Base-by-base conservation (phyloP, 2,329 filamentous ascomycete genomes). In the Fonsecaea multimorphosa region DNA sequence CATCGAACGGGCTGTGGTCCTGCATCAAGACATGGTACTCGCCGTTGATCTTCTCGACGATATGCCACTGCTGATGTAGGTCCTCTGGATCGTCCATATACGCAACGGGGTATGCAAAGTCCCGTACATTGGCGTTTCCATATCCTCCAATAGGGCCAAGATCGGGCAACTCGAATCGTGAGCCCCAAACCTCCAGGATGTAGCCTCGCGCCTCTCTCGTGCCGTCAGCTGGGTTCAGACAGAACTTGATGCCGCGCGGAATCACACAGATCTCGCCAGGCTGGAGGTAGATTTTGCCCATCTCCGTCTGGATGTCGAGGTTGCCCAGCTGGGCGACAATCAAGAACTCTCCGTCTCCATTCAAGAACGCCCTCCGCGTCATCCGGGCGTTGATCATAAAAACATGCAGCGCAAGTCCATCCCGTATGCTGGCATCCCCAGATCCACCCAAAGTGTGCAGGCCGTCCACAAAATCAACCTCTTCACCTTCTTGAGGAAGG, bases 201-300 rank as follows among this genome's bases (percentile, higher is more conserved):
- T 89, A 90, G 11, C 89, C 89, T 58, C 87, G 82, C 0, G 59
- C 49, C 1, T 38, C 53, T 34, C 84, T 85, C 0, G 85, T 85
- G 0, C 87, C 87, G 31, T 87, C 81, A 8, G 38, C 46, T 0
- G 89, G 77, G 2, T 80, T 80, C 22, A 90, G 82, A 24, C 83
- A 81, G 76, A 89, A 88, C 27, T 87, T 81, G 55, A 89, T 81
- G 22, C 88, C 88, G 16, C 86, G 83, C 29, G 86, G 88, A 22
- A 91, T 86, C 16, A 90, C 84, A 59, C 82, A 84, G 31, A 91
- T 85, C 73, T 91, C 88, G 14, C 87, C 87, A 0, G 87, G 88
- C 3, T 87, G 85, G 6, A 90, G 86, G 59, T 87, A 83, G 0
- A 90, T 73, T 34, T 81, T 82, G 7, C 88, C 88, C 19, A 90